phyloP scores from a whole-genome alignment of 2,329 filamentous ascomycete genomes.

The Colletotrichum phormii region DNA sequence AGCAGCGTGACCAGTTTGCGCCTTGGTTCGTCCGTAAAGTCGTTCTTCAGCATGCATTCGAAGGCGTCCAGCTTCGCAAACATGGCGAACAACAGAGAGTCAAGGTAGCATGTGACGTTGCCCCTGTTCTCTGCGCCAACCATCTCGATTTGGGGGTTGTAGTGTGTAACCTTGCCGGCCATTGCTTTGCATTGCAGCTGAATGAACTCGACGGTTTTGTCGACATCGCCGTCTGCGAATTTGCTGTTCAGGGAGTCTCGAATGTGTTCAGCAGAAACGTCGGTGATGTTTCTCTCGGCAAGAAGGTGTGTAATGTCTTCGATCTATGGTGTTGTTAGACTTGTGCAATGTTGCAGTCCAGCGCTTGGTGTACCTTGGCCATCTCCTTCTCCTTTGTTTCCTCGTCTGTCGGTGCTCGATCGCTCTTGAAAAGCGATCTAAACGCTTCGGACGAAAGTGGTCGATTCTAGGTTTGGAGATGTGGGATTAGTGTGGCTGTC shows the following conservation, averaged over 20 bases:
- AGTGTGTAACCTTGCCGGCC: constrained; percentile 81
- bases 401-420: constrained; percentile 68
- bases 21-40: constrained; percentile 77
- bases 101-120: constrained; percentile 93
- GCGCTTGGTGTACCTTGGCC: constrained; percentile 50
- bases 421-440: constrained; percentile 72
- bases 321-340: constrained; percentile 41
- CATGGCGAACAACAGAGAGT: constrained; percentile 94
- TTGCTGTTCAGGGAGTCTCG: constrained; percentile 67
- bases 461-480: constrained; percentile 53
- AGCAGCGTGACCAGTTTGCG: constrained; percentile 82
- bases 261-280: constrained; percentile 68
- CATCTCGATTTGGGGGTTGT: constrained; percentile 78
- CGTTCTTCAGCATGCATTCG: constrained; percentile 89
- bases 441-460: constrained; percentile 68
- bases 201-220: constrained; percentile 81
- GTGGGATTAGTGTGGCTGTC: constrained; percentile 16
- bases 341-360: neutral
- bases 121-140: constrained; percentile 88
- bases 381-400: constrained; percentile 62
- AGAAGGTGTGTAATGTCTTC: constrained; percentile 47
- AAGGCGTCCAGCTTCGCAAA: constrained; percentile 91
- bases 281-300: constrained; percentile 56
- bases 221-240: constrained; percentile 75
- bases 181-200: constrained; percentile 84